Evolutionary conservation across 2,329 filamentous ascomycete genomes (phyloP).

Genomic region (Aspergillus ustus): DNA sequence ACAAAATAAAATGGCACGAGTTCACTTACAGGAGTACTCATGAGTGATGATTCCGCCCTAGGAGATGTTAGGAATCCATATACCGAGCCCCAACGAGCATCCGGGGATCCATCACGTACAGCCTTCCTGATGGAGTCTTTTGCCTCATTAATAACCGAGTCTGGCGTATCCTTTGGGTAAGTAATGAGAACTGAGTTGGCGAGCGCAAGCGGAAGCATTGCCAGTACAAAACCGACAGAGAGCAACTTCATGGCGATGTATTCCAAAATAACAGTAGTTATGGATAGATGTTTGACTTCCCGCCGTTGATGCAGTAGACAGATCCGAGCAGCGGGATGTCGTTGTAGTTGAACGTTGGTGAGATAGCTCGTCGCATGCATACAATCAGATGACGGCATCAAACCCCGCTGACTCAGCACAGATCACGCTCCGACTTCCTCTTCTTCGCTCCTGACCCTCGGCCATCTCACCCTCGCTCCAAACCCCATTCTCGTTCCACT

Average conservation of each 20-base stretch:
- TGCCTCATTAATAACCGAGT: slow-evolving; percentile 70
- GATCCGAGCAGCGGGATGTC: neutral
- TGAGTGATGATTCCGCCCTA: slow-evolving; percentile 77
- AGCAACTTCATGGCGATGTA: slow-evolving; percentile 66
- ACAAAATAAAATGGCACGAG: neutral
- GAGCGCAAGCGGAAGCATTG: slow-evolving; percentile 65
- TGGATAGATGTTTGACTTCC: neutral
- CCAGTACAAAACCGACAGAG: slow-evolving; percentile 58
- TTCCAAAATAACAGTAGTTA: neutral
- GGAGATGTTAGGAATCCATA: neutral
- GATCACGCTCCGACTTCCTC: neutral
- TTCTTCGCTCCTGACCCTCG: neutral
- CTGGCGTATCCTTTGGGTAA: slow-evolving; percentile 72
- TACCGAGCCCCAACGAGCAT: neutral
- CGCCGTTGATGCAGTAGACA: neutral
- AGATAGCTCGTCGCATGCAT: neutral
- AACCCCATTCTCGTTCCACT: neutral
- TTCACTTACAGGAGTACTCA: slow-evolving; percentile 68
- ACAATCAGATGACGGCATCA: neutral
- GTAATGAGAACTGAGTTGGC: slow-evolving; percentile 79
- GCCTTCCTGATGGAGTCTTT: slow-evolving; percentile 71
- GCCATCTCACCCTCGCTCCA: neutral
- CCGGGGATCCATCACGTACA: slow-evolving; percentile 45
- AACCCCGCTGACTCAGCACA: neutral
- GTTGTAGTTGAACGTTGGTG: neutral